Evolutionary conservation across 2,329 filamentous ascomycete genomes (phyloP), one percentile per base, ranked within the genome.

Genomic region (Aureobasidium namibiae): DNA sequence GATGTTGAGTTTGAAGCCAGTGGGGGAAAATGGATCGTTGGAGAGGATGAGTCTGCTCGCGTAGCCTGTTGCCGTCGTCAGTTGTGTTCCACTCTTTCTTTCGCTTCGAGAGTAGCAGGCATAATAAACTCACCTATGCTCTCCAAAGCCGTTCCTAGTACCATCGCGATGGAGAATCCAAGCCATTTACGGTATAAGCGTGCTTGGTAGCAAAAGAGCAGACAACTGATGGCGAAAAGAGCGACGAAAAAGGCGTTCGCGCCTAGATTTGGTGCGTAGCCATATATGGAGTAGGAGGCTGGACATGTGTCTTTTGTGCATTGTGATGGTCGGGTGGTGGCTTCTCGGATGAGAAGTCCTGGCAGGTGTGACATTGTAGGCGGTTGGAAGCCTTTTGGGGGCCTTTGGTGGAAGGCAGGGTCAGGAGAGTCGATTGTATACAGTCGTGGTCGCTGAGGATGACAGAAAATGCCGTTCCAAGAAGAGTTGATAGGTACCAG

Each of bases 1-100:
- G 9, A 78, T 72, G 42, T 73, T 73, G 23, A 78, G 69, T 56
- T 76, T 72, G 62, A 77, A 75, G 5, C 72, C 72, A 18, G 68
- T 66, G 54, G 75, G 70, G 14, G 69, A 69, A 69, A 74, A 78
- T 0, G 76, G 76, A 45, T 79, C 74, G 44, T 66, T 59, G 56
- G 69, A 66, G 64, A 78, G 70, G 7, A 77, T 65, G 23, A 76
- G 64, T 34, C 76, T 74, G 14, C 72, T 75, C 11, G 68, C 69
- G 42, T 78, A 78, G 26, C 76, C 56, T 59, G 44, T 16, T 3
- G 5, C 29, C 29, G 29, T 44, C 11, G 38, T 57, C 8, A 46
- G 39, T 21, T n/a, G 1, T 14, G 13, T 31, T 4, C 1, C 8
- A 3, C 9, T 2, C 3, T 31, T 31, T 31, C 29, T 31, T 31